Conservation (phyloP, 2,329 filamentous ascomycete species). For the Truncatella angustata region DNA sequence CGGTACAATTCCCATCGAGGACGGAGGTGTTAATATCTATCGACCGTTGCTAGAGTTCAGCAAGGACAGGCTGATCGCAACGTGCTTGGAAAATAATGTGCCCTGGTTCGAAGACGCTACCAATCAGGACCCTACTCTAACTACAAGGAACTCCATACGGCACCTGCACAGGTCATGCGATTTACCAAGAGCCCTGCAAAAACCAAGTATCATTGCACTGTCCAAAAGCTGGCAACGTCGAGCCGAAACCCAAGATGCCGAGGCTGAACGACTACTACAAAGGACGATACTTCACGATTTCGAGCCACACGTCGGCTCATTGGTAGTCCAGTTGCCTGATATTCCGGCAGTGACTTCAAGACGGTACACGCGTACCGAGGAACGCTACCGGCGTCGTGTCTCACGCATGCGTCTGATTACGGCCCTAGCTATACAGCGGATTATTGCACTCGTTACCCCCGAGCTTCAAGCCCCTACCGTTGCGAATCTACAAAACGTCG, state of each 20-base stretch:
- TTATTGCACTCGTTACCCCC: constrained; percentile 51
- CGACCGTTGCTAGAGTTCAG: constrained; percentile 69
- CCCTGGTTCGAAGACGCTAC: constrained; percentile 84
- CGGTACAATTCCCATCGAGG: constrained; percentile 45
- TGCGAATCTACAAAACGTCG: constrained; percentile 40
- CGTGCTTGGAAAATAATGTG: constrained; percentile 66
- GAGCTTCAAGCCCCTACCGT: constrained; percentile 42
- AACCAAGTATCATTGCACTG: constrained; percentile 61
- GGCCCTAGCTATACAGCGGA: constrained; percentile 43
- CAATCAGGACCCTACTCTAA: constrained; percentile 75
- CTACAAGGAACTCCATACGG: constrained; percentile 77
- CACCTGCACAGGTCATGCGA: constrained; percentile 55
- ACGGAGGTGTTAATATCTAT: constrained; percentile 64
- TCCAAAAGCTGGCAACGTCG: constrained; percentile 49
- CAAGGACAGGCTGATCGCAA: constrained; percentile 72
- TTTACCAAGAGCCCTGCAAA: constrained; percentile 70
- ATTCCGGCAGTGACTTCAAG: constrained; percentile 22
- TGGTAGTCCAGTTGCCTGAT: constrained; percentile 43
- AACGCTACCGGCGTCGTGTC: constrained; percentile 25
- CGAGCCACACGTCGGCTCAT: constrained; percentile 46
- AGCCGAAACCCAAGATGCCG: constrained; percentile 42
- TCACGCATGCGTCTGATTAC: constrained; percentile 42
- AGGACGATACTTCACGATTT: constrained; percentile 45
- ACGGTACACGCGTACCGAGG: constrained; percentile 16
- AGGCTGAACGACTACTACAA: constrained; percentile 55